Evolutionary conservation across 768 basidiomycete genomes (phyloP).

Genomic region (Lactarius sp.): DNA sequence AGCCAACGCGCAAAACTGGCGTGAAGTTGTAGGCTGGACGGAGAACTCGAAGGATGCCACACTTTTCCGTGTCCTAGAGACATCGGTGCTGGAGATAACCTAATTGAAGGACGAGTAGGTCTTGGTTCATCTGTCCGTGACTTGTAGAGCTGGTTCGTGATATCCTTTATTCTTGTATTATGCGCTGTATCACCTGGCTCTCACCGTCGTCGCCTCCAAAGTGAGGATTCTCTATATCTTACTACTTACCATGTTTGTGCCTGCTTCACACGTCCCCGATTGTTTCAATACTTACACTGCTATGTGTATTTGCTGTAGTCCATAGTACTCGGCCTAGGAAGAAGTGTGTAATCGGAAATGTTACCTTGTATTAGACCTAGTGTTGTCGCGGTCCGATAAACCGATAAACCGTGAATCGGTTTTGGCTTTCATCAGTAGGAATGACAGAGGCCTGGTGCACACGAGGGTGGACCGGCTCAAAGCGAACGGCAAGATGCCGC

Average conservation of each 20-base stretch:
- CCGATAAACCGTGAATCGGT: no score
- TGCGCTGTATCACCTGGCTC: slow-evolving; percentile 11
- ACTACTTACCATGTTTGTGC: slow-evolving; percentile 12
- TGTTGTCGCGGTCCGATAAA: no score
- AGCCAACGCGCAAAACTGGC: slow-evolving; percentile 76
- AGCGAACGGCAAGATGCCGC: no score
- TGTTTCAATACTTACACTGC: slow-evolving; percentile 19
- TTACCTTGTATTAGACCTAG: neutral
- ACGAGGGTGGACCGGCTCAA: no score
- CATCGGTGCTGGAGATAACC: slow-evolving; percentile 67
- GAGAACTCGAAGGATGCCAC: slow-evolving; percentile 72
- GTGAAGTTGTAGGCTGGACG: slow-evolving; percentile 73
- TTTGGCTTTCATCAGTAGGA: no score
- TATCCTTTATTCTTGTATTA: slow-evolving; percentile 25
- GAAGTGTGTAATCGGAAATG: neutral
- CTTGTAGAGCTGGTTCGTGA: slow-evolving; percentile 9
- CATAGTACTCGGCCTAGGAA: slow-evolving; percentile 6
- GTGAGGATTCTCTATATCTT: slow-evolving; percentile 11
- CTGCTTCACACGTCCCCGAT: neutral
- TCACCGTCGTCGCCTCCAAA: neutral
- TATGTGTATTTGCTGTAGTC: slow-evolving; percentile 22
- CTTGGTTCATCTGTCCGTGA: neutral
- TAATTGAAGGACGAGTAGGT: slow-evolving; percentile 29
- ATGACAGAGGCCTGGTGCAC: no score
- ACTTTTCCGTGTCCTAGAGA: slow-evolving; percentile 76